Evolutionary conservation across 2,329 filamentous ascomycete species (phyloP).

Genomic region (Penicillium polonicum): DNA sequence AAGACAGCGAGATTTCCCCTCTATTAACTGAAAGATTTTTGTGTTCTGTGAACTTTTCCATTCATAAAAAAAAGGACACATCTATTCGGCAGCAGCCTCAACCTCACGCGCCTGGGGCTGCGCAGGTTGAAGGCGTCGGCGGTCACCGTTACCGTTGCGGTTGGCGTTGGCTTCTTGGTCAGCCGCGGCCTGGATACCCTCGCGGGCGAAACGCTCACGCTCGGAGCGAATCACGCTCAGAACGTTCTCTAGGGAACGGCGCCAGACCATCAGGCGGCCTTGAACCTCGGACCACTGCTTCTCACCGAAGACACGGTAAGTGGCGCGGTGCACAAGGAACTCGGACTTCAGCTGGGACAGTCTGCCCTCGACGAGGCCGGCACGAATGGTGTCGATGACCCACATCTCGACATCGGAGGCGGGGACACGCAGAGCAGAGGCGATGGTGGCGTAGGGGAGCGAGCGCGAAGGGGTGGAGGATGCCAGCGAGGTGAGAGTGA

Average conservation of each 20-base stretch:
- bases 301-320: conserved; percentile 94
- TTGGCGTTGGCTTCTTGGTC: conserved; percentile 34
- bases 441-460: conserved; percentile 82
- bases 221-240: conserved; percentile 75
- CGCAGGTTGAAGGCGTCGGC: conserved; percentile 33
- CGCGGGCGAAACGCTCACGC: conserved; percentile 74
- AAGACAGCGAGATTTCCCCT: conserved; percentile 19
- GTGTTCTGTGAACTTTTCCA: conserved; percentile 22
- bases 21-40: conserved; percentile 27
- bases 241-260: conserved; percentile 74
- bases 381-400: conserved; percentile 97
- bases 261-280: conserved; percentile 87
- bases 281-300: conserved; percentile 98
- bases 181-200: conserved; percentile 61
- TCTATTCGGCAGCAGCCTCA: conserved; percentile 33
- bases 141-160: conserved; percentile 27
- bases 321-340: conserved; percentile 93
- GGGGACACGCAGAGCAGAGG: conserved; percentile 79
- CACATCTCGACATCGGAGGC: conserved; percentile 89
- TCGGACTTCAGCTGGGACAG: conserved; percentile 88
- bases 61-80: conserved; percentile 21
- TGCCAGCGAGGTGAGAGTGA: conserved; percentile 87
- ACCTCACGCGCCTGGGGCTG: conserved; percentile 33
- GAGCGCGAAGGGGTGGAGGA: conserved; percentile 80
- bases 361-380: conserved; percentile 92